Evolutionary conservation across 768 basidiomycete species (phyloP).

Genomic region (Megacollybia marginata): DNA sequence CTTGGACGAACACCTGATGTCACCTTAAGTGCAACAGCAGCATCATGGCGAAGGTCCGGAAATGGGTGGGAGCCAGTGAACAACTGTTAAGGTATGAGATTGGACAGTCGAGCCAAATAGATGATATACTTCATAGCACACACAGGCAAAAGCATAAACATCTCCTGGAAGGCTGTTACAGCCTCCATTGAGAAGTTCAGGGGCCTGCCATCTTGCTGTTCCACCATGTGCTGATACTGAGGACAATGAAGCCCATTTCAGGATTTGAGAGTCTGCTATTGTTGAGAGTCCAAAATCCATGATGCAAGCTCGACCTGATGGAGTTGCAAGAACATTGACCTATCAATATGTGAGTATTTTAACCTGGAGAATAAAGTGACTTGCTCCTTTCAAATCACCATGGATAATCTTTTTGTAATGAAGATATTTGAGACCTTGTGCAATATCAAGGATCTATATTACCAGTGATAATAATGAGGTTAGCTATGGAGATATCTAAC

Average conservation of each 20-base stretch:
- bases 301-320: background rate
- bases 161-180: background rate
- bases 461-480: background rate
- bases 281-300: conserved; percentile 4
- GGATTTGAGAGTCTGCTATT: background rate
- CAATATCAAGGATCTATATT: conserved; percentile 6
- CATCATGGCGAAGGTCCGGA: too few species aligned
- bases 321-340: conserved; percentile 3
- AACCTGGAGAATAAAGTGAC: background rate
- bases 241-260: background rate
- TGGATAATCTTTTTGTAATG: conserved; percentile 9
- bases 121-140: background rate
- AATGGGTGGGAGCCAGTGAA: background rate
- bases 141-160: background rate
- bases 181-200: background rate
- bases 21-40: background rate
- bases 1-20: background rate
- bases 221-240: background rate
- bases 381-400: conserved; percentile 13
- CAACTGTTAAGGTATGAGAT: background rate
- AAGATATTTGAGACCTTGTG: conserved; percentile 8
- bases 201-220: conserved; percentile 1
- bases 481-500: too few species aligned
- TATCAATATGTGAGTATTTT: background rate
- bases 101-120: too few species aligned